phyloP scores from a whole-genome alignment of 2,329 filamentous ascomycete species.

The Lasiodiplodia theobromae region DNA sequence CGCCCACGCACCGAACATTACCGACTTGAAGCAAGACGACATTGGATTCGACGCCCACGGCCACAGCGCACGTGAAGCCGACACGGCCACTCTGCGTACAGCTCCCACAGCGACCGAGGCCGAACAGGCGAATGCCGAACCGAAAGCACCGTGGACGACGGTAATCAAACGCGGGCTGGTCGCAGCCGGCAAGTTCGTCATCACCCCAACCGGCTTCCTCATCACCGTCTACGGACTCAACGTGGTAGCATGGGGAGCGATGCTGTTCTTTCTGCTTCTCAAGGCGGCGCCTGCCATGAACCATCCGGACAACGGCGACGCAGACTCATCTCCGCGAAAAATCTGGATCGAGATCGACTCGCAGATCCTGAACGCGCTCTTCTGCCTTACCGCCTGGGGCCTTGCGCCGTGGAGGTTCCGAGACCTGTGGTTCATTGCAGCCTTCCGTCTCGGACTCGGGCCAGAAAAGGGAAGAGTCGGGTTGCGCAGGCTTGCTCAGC shows the following conservation, averaged over 20 bases:
- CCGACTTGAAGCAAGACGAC: constrained; percentile 8
- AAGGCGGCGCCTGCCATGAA: constrained; percentile 79
- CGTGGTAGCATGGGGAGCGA: constrained; percentile 89
- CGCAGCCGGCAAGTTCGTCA: constrained; percentile 5
- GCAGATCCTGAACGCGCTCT: constrained; percentile 82
- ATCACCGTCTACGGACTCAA: constrained; percentile 65
- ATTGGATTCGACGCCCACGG: constrained; percentile 9
- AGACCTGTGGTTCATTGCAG: constrained; percentile 76
- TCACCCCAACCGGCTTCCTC: constrained; percentile 12
- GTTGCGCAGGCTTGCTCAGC: constrained; percentile 44
- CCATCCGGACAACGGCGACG: constrained; percentile 39
- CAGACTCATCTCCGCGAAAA: constrained; percentile 9
- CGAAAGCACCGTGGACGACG: constrained; percentile 3
- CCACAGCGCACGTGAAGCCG: constrained; percentile 17
- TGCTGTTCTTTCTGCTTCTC: constrained; percentile 85
- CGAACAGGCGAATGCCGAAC: not conserved
- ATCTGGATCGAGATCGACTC: constrained; percentile 85
- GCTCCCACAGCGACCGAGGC: not conserved
- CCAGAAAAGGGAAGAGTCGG: constrained; percentile 1
- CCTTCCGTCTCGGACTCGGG: constrained; percentile 62
- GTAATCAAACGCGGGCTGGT: not conserved
- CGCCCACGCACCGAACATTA: constrained; percentile 8
- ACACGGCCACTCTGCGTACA: not conserved
- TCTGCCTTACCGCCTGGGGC: constrained; percentile 86
- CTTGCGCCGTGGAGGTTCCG: constrained; percentile 79